phyloP scores from a whole-genome alignment of 768 basidiomycete species.

The Trichaptum fuscoviolaceum region DNA sequence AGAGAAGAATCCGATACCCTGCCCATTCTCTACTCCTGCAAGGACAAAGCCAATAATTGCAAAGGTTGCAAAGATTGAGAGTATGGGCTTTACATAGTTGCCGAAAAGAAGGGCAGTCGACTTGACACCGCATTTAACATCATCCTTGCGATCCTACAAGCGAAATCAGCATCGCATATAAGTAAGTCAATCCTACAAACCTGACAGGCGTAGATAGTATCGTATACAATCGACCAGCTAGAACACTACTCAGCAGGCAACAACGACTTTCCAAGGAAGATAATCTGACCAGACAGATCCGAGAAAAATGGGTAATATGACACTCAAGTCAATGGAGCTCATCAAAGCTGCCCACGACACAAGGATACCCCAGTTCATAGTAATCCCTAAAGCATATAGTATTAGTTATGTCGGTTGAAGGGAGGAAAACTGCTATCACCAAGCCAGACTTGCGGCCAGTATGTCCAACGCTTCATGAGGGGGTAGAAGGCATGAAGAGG shows the following conservation, averaged over 20 bases:
- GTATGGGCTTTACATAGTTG: slow-evolving; percentile 34
- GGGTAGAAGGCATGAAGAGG: slow-evolving; percentile 22
- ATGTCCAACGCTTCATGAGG: slow-evolving; percentile 24
- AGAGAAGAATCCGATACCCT: slow-evolving; percentile 7
- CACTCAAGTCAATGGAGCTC: slow-evolving; percentile 7
- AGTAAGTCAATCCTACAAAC: neutral
- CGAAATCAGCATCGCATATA: neutral
- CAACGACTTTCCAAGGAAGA: slow-evolving; percentile 8
- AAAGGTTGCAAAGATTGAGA: slow-evolving; percentile 32
- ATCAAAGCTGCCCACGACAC: slow-evolving; percentile 13
- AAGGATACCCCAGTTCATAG: slow-evolving; percentile 16
- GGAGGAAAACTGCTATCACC: slow-evolving; percentile 13
- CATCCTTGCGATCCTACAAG: slow-evolving; percentile 47
- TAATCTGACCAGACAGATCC: slow-evolving; percentile 14
- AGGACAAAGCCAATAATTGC: slow-evolving; percentile 21
- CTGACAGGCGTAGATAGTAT: slow-evolving; percentile 60
- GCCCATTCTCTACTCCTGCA: slow-evolving; percentile 24
- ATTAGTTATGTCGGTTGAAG: slow-evolving; percentile 8
- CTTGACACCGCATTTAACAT: slow-evolving; percentile 52
- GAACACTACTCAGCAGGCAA: neutral
- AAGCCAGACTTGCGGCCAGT: slow-evolving; percentile 26
- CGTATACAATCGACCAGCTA: slow-evolving; percentile 40
- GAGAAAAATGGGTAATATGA: slow-evolving; percentile 3
- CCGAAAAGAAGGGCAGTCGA: slow-evolving; percentile 62
- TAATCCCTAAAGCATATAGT: slow-evolving; percentile 10